Conservation (phyloP, 306 rosid genomes). For the Crataegus laevigata region DNA sequence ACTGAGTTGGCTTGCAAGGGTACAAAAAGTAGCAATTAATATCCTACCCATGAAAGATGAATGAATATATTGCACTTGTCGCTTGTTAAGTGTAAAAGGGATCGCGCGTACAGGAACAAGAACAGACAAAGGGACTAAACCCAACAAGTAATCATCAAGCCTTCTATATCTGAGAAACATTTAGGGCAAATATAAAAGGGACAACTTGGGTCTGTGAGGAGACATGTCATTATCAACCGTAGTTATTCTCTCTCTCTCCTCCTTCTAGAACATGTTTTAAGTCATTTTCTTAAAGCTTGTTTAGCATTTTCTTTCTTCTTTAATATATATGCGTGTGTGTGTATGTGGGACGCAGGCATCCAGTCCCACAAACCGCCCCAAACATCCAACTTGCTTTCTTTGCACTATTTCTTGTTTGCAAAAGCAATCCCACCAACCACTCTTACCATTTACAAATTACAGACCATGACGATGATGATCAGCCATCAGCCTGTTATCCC, state of each 20-base stretch:
- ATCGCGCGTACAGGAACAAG: constrained; percentile 14
- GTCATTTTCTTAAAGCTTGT: too few species aligned
- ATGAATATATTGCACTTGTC: background rate
- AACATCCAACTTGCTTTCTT: too few species aligned
- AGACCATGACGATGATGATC: too few species aligned
- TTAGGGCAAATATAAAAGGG: constrained; percentile 12
- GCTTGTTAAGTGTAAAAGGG: background rate
- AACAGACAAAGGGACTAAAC: constrained; percentile 36
- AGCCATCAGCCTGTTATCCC: too few species aligned
- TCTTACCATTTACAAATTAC: too few species aligned
- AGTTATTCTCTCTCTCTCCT: background rate
- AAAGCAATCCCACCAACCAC: too few species aligned
- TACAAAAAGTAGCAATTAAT: background rate
- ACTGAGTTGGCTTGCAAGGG: background rate
- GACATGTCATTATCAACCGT: constrained; percentile 44
- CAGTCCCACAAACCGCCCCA: too few species aligned
- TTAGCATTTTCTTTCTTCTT: too few species aligned
- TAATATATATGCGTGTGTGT: too few species aligned
- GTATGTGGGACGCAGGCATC: too few species aligned
- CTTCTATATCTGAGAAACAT: constrained; percentile 25
- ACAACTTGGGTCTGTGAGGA: constrained; percentile 33
- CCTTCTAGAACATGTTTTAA: too few species aligned
- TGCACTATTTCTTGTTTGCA: too few species aligned
- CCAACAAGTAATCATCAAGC: constrained; percentile 30
- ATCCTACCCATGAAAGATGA: background rate